Conservation (phyloP, 768 basidiomycete genomes). For the Fomitopsis serialis region DNA sequence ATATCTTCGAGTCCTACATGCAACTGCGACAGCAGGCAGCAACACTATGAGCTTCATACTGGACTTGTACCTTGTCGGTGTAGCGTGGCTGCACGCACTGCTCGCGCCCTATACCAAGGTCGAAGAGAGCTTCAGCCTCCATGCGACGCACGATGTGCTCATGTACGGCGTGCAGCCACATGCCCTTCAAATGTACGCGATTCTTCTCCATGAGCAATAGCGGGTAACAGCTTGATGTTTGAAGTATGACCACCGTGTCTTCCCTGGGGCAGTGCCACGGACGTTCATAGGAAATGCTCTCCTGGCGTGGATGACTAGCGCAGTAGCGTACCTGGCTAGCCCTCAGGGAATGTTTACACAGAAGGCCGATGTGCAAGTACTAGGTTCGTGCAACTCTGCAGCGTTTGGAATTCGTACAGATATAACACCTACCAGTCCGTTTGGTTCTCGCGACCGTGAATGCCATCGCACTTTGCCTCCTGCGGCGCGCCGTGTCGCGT, state of each 20-base stretch:
- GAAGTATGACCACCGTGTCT: slow-evolving; percentile 87
- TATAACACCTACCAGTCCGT: slow-evolving; percentile 50
- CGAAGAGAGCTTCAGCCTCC: slow-evolving; percentile 95
- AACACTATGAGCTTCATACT: slow-evolving; percentile 15
- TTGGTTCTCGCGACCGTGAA: slow-evolving; percentile 65
- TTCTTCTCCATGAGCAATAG: neutral
- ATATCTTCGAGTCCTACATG: neutral
- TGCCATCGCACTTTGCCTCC: slow-evolving; percentile 51
- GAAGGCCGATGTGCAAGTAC: slow-evolving; percentile 68
- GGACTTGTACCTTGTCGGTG: slow-evolving; percentile 46
- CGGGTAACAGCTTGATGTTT: neutral
- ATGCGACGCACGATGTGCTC: slow-evolving; percentile 84
- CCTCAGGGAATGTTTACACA: slow-evolving; percentile 35
- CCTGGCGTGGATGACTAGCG: slow-evolving; percentile 53
- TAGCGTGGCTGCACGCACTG: slow-evolving; percentile 63
- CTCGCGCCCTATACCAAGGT: slow-evolving; percentile 92
- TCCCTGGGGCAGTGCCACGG: slow-evolving; percentile 86
- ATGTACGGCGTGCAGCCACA: slow-evolving; percentile 56
- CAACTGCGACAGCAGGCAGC: neutral
- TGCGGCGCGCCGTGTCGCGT: slow-evolving; percentile 55
- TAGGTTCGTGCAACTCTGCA: slow-evolving; percentile 40
- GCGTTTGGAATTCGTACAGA: neutral
- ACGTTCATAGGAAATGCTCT: slow-evolving; percentile 78
- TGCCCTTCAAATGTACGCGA: slow-evolving; percentile 45
- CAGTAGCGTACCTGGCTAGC: slow-evolving; percentile 40